Base-by-base conservation (phyloP, 2,329 filamentous ascomycete species). In the Pestalotiopsis sp. region DNA sequence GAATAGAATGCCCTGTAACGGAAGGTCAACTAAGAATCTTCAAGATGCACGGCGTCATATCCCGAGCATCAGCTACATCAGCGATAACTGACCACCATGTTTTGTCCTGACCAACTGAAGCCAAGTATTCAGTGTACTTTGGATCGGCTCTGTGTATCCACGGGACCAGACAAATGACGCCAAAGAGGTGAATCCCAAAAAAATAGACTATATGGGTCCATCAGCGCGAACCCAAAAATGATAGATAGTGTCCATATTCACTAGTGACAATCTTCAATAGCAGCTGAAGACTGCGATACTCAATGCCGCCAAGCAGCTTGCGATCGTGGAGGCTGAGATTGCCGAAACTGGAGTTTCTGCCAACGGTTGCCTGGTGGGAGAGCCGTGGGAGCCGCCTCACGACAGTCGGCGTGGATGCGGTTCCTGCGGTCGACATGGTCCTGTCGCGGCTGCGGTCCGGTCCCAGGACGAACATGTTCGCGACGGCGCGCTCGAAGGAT, bases 251-350 rank as follows among this genome's bases (percentile, higher is more conserved):
- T 27, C 17, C 14, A 36, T 17, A n/a, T 59, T 17, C 65, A 84
- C 82, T 76, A 38, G 77, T 70, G 0, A 81, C 78, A 68, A 87
- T 83, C 70, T 85, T 85, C 17, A 87, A 72, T 13, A 88, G 73
- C 1, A 87, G 71, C 71, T 84, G 85, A 39, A 87, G 74, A 39
- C 81, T 83, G 0, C 84, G 80, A 58, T 87, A 87, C 72, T 87
- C 86, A 45, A 86, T 83, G 0, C 85, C 86, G 1, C 85, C 85
- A 0, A 87, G 76, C n/a, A 78, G 76, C 67, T 85, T 82, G 4
- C 81, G 75, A 59, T 83, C 82, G 20, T 79, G 71, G 0, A 76
- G 74, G 0, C 80, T 80, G 63, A 86, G 58, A 64, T 85, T 82
- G 38, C 79, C 69, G 39, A 87, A 86, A 31, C 80, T 74, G 0